phyloP scores from a whole-genome alignment of 2,329 filamentous ascomycete genomes.

The Neofusicoccum cordaticola region DNA sequence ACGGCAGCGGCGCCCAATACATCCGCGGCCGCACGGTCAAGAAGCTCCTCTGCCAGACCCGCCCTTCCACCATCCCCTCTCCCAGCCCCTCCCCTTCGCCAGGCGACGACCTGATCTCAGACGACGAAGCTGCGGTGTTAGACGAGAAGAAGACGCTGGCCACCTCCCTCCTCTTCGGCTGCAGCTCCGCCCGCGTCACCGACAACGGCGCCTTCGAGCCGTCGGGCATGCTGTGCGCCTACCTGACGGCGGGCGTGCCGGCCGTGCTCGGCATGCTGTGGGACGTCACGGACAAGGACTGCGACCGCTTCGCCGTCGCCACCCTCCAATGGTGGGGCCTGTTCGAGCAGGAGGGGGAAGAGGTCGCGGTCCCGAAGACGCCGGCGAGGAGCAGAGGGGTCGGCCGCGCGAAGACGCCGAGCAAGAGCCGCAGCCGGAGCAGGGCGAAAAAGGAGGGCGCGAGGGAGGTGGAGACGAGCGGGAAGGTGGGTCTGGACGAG shows the following conservation, averaged over 20 bases:
- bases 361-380: slow-evolving; percentile 24
- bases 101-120: background rate
- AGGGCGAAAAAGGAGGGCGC: slow-evolving; percentile 26
- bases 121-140: too few relatives aligned
- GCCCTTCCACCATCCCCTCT: background rate
- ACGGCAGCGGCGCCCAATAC: slow-evolving; percentile 92
- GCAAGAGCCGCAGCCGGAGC: slow-evolving; percentile 10
- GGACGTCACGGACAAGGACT: slow-evolving; percentile 97
- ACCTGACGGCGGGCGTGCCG: slow-evolving; percentile 76
- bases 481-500: slow-evolving; percentile 60
- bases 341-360: slow-evolving; percentile 37
- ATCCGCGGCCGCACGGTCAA: slow-evolving; percentile 82
- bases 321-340: slow-evolving; percentile 87
- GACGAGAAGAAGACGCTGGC: slow-evolving; percentile 51
- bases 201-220: slow-evolving; percentile 86
- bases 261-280: slow-evolving; percentile 90
- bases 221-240: slow-evolving; percentile 86
- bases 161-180: slow-evolving; percentile 88
- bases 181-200: slow-evolving; percentile 76
- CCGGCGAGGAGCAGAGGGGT: slow-evolving; percentile 23
- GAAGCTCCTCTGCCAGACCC: slow-evolving; percentile 58
- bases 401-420: slow-evolving; percentile 21
- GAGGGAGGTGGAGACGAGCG: slow-evolving; percentile 21
- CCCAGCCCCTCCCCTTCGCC: background rate
- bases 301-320: slow-evolving; percentile 82